Base-by-base conservation (phyloP, 2,329 filamentous ascomycete species). In the Pseudopithomyces maydicus region DNA sequence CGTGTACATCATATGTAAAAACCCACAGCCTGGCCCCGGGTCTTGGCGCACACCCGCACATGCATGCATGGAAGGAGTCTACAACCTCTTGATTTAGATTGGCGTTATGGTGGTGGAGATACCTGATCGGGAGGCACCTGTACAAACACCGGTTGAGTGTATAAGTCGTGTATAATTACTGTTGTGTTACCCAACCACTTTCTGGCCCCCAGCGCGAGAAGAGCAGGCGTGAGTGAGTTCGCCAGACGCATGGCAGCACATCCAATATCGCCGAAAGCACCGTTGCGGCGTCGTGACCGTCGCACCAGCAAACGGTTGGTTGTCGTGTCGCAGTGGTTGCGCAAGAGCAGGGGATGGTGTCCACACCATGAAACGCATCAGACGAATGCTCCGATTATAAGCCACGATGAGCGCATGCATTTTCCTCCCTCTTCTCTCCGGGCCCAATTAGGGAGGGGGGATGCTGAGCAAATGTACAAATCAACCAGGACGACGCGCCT, bases 51-150 rank as follows among this genome's bases (percentile, higher is more conserved):
- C 51, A 29, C 14, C 48, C 48, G 59, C 56, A 51, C 55, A 51
- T 55, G 56, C 58, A 62, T 55, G 56, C 58, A 62, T 58, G 51
- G 63, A 49, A 61, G 63, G 63, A 62, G 61, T 66, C 61, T 45
- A 48, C 38, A 50, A 58, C 29, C 32, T 17, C 61, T 54, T 36
- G 35, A 29, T 48, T 59, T 52, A 41, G 48, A 29, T 47, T 44
- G 59, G 59, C 61, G 61, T 64, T 63, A 49, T 47, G 52, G 55
- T 47, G 52, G 55, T 57, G 56, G 56, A 55, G 48, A 59, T 64
- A 63, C 54, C 59, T 56, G 20, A 52, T 52, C 57, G 57, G 23
- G 49, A 46, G 51, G 29, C 6, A 44, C n/a, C 32, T 51, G 45
- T 52, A 59, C 43, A 53, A 62, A 55, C 57, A 42, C 17, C 50